Base-by-base conservation (phyloP, 768 basidiomycete genomes). In the Hericium coralloides region DNA sequence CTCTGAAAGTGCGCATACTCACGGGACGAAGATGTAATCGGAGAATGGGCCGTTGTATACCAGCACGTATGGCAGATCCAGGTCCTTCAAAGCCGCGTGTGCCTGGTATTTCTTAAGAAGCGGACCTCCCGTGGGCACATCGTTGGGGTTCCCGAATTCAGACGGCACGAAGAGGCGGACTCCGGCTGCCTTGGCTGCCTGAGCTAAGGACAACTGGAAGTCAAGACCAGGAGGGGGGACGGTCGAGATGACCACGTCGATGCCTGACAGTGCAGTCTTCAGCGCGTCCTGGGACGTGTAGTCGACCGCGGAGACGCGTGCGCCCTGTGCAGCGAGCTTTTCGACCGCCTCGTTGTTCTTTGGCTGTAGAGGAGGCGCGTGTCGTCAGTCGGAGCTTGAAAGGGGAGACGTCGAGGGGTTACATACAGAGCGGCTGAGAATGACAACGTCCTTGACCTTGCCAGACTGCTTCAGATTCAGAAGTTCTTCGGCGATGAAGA, bases 91-190 rank as follows among this genome's bases (percentile, higher is more conserved):
- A 18, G 49, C 50, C 6, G 38, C 36, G 14, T 63, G 60, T 5
- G 62, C 14, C n/a, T 38, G n/a, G 22, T 49, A n/a, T 38, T 63
- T 61, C 18, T 4, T n/a, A 17, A 23, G 52, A 3, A 61, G 48
- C 17, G 41, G 9, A 4, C 64, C 64, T 14, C 51, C 41, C 8
- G 39, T 48, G 0, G 17, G 18, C 8, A 57, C 55, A 12, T 45
- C 43, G 43, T 61, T 64, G 4, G 65, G 58, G 17, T 55, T 61
- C 2, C 69, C 68, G 36, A 68, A 70, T 57, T 70, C 69, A 52
- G 63, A 61, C 4, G 63, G 63, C 1, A 64, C 4, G 55, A 64
- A 63, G 36, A 60, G 4, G 2, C 53, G 48, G 45, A 62, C 58
- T 18, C 63, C 61, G 3, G 63, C 63, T 4, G 56, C 55, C 52